Evolutionary conservation across 768 basidiomycete genomes (phyloP), one percentile per base, ranked within the genome.

Genomic region (Rhodosporidiobolus sp.): DNA sequence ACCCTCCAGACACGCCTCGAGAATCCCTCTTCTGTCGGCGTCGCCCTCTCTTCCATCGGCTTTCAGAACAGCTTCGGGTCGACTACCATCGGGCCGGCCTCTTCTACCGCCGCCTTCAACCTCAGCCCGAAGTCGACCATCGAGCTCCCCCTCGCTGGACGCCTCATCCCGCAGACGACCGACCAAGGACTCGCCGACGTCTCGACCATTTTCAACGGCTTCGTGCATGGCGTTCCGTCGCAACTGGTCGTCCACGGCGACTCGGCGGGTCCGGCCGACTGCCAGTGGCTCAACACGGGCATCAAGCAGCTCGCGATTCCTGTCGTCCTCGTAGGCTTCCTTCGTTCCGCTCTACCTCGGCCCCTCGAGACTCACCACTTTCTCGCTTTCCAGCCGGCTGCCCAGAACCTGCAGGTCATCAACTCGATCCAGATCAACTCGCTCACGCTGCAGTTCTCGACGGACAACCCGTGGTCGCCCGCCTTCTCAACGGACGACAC

Each of bases 11-110:
- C 89, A 0, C 84, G 83, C 17, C 82, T 87, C 5, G 80, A 83
- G 2, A 90, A 90, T 87, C 89, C 89, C 43, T 88, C 89, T 2
- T 88, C 89, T 84, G 88, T 90, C 50, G 89, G 89, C 35, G 86
- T 90, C 20, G 81, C 86, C 69, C 82, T 90, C 14, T 85, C 83
- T 71, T 84, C 85, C 6, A 84, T 90, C 63, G 84, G 84, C 1
- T 90, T 90, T 80, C 83, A 87, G 62, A 86, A 86, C 26, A 87
- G 83, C 76, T 83, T 85, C 46, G 83, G 83, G 35, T 82, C 83
- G 38, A 81, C 84, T 17, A 83, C 46, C 53, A 67, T 90, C 67
- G 89, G 88, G 4, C 85, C 87, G 4, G 87, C 87, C 19, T 73
- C 84, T 4, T 85, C 85, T 1, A 81, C 82, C 3, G 83, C 84